Conservation (phyloP, 2,329 filamentous ascomycete species). For the Talaromyces sp. region DNA sequence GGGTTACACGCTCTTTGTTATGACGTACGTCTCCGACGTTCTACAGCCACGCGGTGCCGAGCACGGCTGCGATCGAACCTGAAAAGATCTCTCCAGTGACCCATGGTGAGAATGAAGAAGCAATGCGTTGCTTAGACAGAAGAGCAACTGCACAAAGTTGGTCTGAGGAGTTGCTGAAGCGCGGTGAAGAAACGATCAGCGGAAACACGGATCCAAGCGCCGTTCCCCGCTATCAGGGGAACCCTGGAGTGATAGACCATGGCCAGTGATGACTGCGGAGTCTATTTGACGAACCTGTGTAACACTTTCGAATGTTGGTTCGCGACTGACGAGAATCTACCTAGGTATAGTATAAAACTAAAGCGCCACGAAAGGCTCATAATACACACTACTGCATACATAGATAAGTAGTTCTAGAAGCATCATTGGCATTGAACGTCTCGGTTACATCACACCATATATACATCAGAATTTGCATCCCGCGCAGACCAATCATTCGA, state of each 20-base stretch:
- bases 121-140: not conserved
- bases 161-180: not conserved
- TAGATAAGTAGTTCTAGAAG: not conserved
- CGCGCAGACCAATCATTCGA: slow-evolving; percentile 7
- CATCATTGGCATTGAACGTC: slow-evolving; percentile 27
- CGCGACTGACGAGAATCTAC: no score
- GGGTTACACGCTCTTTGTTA: slow-evolving; percentile 10
- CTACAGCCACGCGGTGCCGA: slow-evolving; percentile 37
- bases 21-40: slow-evolving; percentile 47
- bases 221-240: slow-evolving; percentile 4
- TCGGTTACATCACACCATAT: slow-evolving; percentile 32
- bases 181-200: slow-evolving; percentile 9
- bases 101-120: slow-evolving; percentile 32
- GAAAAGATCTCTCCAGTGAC: slow-evolving; percentile 42
- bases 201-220: slow-evolving; percentile 8
- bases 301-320: not conserved
- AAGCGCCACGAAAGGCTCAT: not conserved
- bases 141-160: not conserved
- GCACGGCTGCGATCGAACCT: slow-evolving; percentile 28
- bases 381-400: not conserved
- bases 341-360: no score
- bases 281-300: no score
- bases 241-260: not conserved
- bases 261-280: not conserved
- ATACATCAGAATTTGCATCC: slow-evolving; percentile 38